Conservation (phyloP, 176 grass and related monocot species). For the Olyra latifolia region DNA sequence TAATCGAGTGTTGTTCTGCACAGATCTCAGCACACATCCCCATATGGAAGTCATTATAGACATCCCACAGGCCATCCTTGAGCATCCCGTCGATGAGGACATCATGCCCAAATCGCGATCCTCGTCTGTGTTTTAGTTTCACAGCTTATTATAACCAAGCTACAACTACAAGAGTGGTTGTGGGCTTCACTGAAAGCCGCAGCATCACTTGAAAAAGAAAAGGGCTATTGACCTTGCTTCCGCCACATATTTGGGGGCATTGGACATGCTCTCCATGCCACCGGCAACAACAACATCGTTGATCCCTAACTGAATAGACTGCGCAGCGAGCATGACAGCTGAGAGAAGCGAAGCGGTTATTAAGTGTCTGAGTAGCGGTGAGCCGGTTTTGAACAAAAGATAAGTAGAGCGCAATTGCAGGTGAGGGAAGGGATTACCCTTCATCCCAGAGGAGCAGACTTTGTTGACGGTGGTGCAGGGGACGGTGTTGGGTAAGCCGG, state of each 20-base stretch:
- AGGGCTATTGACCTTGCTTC: conserved; percentile 55
- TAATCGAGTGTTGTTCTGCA: conserved; percentile 57
- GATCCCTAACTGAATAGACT: conserved; percentile 85
- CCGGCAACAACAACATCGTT: conserved; percentile 85
- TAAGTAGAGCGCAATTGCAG: background rate
- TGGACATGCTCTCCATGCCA: conserved; percentile 99
- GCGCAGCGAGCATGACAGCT: conserved; percentile 87
- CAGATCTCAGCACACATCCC: conserved; percentile 94
- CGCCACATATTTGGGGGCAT: conserved; percentile 81
- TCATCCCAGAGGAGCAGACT: conserved; percentile 95
- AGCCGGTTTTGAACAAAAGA: too few relatives aligned
- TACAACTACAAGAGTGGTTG: background rate
- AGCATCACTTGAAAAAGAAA: background rate
- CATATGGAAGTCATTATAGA: conserved; percentile 86
- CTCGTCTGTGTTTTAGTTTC: conserved; percentile 51
- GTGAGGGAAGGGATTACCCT: conserved; percentile 39
- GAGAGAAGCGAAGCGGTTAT: background rate
- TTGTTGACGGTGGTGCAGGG: conserved; percentile 91
- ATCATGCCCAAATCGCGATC: conserved; percentile 84
- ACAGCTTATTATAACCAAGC: background rate
- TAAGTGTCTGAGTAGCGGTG: background rate
- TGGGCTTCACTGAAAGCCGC: background rate
- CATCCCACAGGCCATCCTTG: conserved; percentile 95
- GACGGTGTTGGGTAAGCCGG: conserved; percentile 80
- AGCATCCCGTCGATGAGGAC: conserved; percentile 86